Percentiles rank a stretch among this genome's conserved stretches.
These are phyloP conservation scores for Emiliania huxleyi DNA, from an alignment of 78 protist genomes.

Conservation along the genomic window DNA sequence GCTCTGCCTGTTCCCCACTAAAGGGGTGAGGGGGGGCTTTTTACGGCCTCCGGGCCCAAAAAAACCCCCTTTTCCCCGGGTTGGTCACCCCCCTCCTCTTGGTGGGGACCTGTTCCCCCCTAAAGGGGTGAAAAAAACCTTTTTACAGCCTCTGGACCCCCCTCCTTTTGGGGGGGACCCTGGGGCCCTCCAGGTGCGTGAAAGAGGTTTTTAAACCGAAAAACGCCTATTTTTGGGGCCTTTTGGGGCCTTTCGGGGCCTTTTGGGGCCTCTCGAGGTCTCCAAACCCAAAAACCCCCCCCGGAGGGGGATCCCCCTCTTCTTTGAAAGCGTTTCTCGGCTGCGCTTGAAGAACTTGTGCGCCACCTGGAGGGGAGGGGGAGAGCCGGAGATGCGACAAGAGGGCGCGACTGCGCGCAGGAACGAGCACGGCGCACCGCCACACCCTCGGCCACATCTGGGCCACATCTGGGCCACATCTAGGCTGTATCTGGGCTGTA, in stretches of 20 bases:
- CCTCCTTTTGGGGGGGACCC: neutral
- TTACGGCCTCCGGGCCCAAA: neutral
- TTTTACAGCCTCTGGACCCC: neutral
- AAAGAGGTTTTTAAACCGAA: neutral
- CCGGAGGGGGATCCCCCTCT: neutral
- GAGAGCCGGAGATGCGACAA: too few species aligned
- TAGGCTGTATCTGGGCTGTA: too few species aligned
- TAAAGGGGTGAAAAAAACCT: neutral
- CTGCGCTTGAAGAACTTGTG: neutral
- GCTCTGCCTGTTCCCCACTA: neutral
- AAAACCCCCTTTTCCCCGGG: neutral
- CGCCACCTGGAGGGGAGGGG: too few species aligned
- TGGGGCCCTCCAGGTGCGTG: constrained; percentile 29
- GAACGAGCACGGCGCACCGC: too few species aligned
- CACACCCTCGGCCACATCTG: too few species aligned
- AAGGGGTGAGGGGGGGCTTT: neutral
- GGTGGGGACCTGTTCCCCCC: neutral
- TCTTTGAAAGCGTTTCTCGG: neutral
- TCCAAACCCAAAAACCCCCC: constrained; percentile 26
- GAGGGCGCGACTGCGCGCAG: too few species aligned
- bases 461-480: too few species aligned
- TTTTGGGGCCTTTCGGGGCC: too few species aligned
- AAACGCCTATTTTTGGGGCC: too few species aligned
- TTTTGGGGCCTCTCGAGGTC: too few species aligned
- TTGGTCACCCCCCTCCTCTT: neutral